Evolutionary conservation across 306 rosid genomes (phyloP).

Genomic region (Styphnolobium japonicum): DNA sequence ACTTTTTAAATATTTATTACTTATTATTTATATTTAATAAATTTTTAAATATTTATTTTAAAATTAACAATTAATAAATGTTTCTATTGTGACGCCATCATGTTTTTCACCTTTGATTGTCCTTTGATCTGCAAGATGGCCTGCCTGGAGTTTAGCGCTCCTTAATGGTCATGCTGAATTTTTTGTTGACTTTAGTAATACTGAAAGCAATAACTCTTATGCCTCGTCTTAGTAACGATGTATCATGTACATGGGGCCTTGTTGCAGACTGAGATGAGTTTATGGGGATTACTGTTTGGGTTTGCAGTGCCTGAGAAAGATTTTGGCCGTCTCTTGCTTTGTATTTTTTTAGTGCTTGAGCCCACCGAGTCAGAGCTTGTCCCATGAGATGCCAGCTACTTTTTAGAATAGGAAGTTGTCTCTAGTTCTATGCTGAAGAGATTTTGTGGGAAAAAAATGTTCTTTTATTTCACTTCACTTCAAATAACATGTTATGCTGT

Average conservation of each 20-base stretch:
- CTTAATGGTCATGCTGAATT: conserved; percentile 8
- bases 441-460: not conserved
- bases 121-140: not conserved
- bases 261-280: conserved; percentile 19
- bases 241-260: conserved; percentile 46
- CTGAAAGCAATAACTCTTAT: conserved; percentile 23
- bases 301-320: conserved; percentile 33
- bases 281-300: conserved; percentile 36
- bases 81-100: not conserved
- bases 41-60: no score
- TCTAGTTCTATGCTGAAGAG: conserved; percentile 17
- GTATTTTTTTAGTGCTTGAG: conserved; percentile 32
- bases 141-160: not conserved
- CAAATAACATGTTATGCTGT: conserved; percentile 35
- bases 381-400: conserved; percentile 35
- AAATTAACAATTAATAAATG: no score
- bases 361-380: conserved; percentile 41
- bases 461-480: conserved; percentile 5
- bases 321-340: conserved; percentile 38
- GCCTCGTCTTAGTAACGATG: conserved; percentile 25
- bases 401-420: conserved; percentile 36
- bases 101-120: not conserved
- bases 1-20: no score
- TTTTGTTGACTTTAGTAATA: conserved; percentile 23
- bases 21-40: no score